Base-by-base conservation (phyloP, 2,329 filamentous ascomycete genomes). In the Alternaria brassicae region DNA sequence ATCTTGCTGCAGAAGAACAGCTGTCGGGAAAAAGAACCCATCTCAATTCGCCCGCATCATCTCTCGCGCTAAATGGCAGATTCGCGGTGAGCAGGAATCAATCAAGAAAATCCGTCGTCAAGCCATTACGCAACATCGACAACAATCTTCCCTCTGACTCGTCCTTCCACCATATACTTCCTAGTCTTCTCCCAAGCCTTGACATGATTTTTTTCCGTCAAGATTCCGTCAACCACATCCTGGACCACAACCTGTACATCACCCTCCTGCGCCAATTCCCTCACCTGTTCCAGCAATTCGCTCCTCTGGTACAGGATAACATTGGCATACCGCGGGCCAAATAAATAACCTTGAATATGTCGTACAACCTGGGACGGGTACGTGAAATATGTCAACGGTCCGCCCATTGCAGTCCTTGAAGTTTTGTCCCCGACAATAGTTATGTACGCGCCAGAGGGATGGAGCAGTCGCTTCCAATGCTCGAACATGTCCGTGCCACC, bases 401-500 rank as follows among this genome's bases (percentile, higher is more conserved):
- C 58, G 60, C 73, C 77, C 30, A 81, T 73, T 10, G 77, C 73
- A 44, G 77, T 77, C 6, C 81, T 80, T 1, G 58, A 61, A 13
- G 74, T 76, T 55, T 77, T 77, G 49, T 77, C 74, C 4, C 74
- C 74, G 3, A 77, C 74, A 27, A 80, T 81, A 1, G 79, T 80
- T 0, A 80, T 75, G 61, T 81, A 84, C 19, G 75, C 70, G 7
- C 67, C 48, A 71, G 77, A 66, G 7, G 75, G 80, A 19, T 79
- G 68, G 8, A 75, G 59, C 1, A 75, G 42, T 3, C 66, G 54
- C 12, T 61, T 67, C 68, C 69, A 72, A 30, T 68, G 59, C 8
- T 65, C 56, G 65, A 81, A 86, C 19, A 86, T 72, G 2, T 80
- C 68, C 44, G 84, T 81, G 21, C 78, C 78, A 12, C 84, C 84